A percentile compares a stretch with the other conserved stretches of the same genome.
These are phyloP conservation scores for Psilocybe tampanensis DNA, from an alignment of 768 basidiomycete genomes.

Conservation along the genomic window DNA sequence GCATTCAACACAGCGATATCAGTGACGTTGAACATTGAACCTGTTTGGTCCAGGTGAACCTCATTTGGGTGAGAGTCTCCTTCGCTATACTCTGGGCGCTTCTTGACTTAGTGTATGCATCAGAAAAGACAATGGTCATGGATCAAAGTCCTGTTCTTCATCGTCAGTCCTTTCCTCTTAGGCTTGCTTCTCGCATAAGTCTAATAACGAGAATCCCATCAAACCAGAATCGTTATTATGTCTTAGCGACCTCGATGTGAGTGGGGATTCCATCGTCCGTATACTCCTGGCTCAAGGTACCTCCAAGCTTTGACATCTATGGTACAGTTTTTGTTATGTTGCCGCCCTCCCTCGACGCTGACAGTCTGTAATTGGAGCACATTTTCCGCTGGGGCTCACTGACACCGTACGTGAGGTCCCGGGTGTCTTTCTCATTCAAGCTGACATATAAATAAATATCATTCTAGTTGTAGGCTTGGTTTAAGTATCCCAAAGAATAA, in stretches of 20 bases:
- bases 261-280: background rate
- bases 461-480: background rate
- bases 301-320: background rate
- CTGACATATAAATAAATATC: background rate
- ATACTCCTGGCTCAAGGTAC: background rate
- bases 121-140: conserved; percentile 2
- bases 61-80: background rate
- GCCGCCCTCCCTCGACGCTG: too few species aligned
- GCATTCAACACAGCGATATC: background rate
- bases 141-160: background rate
- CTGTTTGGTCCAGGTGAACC: background rate
- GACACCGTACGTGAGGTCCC: background rate
- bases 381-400: background rate
- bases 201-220: background rate
- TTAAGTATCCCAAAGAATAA: too few species aligned
- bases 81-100: too few species aligned
- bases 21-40: background rate
- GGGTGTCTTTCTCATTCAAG: background rate
- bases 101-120: background rate
- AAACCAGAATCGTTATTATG: background rate
- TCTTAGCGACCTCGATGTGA: background rate
- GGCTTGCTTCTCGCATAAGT: background rate
- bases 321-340: background rate
- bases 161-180: background rate
- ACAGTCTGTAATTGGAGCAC: background rate